Evolutionary conservation across 2,329 filamentous ascomycete genomes (phyloP), one percentile per base, ranked within the genome.

Genomic region (Plenodomus biglobosus): DNA sequence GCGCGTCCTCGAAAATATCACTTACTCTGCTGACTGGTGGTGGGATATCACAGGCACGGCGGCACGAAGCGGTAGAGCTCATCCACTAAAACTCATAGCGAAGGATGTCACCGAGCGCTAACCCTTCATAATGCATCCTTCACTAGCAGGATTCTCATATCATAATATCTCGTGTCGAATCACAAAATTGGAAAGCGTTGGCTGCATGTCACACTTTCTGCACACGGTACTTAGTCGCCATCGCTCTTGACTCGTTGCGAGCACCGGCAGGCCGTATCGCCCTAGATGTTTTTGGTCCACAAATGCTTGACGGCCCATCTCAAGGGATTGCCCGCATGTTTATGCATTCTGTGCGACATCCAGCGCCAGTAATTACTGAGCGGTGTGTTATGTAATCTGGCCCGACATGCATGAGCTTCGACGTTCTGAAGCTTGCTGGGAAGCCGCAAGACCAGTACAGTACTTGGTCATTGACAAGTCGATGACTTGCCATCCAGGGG

Each of bases 341-440:
- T 11, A 32, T 32, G 27, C 27, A 27, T 39, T 19, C 42, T 47
- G 44, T 48, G 20, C 30, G 30, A 43, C 52, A 47, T 52, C 21
- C 17, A 24, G 27, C 22, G 39, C 34, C 30, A 38, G 18, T 16
- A 24, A 41, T 36, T 42, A 38, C 41, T 30, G 18, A 49, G 42
- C 45, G 48, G 45, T 41, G 40, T 43, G 40, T 30, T 18, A n/a
- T n/a, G n/a, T n/a, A 30, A 35, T 40, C 45, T 47, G 8, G 15
- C 27, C 40, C 32, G 10, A 15, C 39, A 38, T 44, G 45, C 45
- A 46, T 41, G 27, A 38, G 27, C 27, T 32, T 11, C 27, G 27
- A 32, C 8, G 7, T 3, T 3, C 6, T 32, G 27, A 32, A 32
- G 6, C 27, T 15, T 32, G 8, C 8, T 8, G 27, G 27, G 8